Conservation (phyloP, 2,329 filamentous ascomycete genomes). For the Alternaria arbusti region DNA sequence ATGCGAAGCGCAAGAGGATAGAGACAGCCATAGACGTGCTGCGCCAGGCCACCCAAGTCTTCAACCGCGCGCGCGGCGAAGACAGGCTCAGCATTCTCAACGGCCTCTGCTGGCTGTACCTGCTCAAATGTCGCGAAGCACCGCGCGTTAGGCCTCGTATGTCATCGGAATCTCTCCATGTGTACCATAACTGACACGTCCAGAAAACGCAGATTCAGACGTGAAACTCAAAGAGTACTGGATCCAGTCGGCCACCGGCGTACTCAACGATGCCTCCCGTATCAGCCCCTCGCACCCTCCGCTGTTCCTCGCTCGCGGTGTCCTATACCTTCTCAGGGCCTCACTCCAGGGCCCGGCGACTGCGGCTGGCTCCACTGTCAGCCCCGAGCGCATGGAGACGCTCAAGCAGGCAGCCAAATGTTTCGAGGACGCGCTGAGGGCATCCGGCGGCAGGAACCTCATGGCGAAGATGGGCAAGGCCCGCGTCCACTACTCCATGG, state of each 20-base stretch:
- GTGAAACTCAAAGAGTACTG: constrained; percentile 92
- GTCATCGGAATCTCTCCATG: background rate
- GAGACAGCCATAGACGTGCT: constrained; percentile 79
- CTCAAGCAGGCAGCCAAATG: constrained; percentile 86
- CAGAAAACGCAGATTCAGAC: constrained; percentile 64
- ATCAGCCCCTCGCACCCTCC: constrained; percentile 93
- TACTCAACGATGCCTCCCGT: constrained; percentile 92
- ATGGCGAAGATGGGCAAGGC: constrained; percentile 91
- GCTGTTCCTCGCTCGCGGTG: constrained; percentile 87
- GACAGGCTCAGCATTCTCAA: constrained; percentile 86
- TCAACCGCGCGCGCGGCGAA: constrained; percentile 72
- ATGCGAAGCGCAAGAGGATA: constrained; percentile 93
- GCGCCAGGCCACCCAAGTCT: constrained; percentile 75
- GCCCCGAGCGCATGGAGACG: constrained; percentile 75
- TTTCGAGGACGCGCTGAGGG: constrained; percentile 90
- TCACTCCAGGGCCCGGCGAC: constrained; percentile 81
- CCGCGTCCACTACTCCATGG: constrained; percentile 83
- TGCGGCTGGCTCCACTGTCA: constrained; percentile 68
- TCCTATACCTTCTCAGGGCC: constrained; percentile 84
- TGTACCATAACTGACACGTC: background rate
- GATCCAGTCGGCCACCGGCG: constrained; percentile 86
- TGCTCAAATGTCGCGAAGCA: constrained; percentile 87
- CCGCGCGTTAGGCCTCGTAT: constrained; percentile 66
- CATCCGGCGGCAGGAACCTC: constrained; percentile 86
- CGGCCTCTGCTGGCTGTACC: constrained; percentile 87